Evolutionary conservation across 805 yeast genomes (phyloP), one percentile per base, ranked within the genome.

Genomic region (Pachysolen tannophilus): DNA sequence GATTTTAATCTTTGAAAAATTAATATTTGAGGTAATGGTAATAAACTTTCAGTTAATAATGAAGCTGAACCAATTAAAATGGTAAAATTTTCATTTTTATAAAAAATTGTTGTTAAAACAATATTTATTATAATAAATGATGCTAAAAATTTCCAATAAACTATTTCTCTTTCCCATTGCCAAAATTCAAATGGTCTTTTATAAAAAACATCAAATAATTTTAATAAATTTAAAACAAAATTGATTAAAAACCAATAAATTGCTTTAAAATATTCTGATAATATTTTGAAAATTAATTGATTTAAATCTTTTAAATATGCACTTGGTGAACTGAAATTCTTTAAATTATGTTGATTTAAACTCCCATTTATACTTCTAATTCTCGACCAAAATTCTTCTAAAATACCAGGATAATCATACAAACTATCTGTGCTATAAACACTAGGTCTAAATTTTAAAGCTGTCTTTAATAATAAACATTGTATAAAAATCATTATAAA

Each of bases 401-500:
- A 11, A 44, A 46, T 25, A 37, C 41, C 15, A 37, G 44, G 31
- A 45, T 60, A 50, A 3, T 50, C 52, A 17, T 54, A 59, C 32
- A 70, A 49, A 32, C 58, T 53, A 8, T 63, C 58, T 24, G 52
- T 55, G 31, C 56, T 58, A 41, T 62, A 60, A 30, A 63, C 66
- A 18, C 55, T 64, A 0, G 67, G 72, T 41, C 88, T 63, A 49
- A 70, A 80, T 16, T 56, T 62, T 28, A 88, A 62, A 1, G 86
- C 78, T 8, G 75, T 72, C 39, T 70, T 69, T 26, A 87, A 59
- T 34, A 88, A 56, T 1, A 82, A 55, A 26, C 72, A 46, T 48
- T 87, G 97, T 35, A 85, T 81, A 42, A 72, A 66, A n/a, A 87
- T 66, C 95, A 86, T 87, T n/a, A 84, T 73, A 28, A 82, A 48